Evolutionary conservation across 148 eudicot genomes (phyloP), one percentile per base, ranked within the genome.

Genomic region (Chenopodium formosanum): DNA sequence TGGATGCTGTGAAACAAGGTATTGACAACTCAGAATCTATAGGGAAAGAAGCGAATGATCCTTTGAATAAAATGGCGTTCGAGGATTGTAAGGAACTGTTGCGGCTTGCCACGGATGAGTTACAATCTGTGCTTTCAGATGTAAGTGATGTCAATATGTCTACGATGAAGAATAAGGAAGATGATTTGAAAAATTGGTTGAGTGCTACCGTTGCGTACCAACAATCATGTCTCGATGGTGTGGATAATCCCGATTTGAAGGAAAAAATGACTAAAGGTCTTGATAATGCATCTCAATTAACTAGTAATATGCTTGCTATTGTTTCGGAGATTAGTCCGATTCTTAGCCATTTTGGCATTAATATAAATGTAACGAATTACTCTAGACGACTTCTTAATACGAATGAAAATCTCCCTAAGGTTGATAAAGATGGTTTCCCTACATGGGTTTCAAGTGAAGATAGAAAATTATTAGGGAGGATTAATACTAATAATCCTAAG

Each of bases 151-250:
- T 34, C 25, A 50, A 37, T 0, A 3, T 81, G 48, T 86, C 86
- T 31, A 37, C 70, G 4, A 9, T 84, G 2, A 46, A 16, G 0
- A 89, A 84, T 0, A 73, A 88, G 58, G 84, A 81, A 0, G 50
- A 47, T 1, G 94, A 94, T 52, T 85, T 94, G 17, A 80, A 79
- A 60, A 94, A 91, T 83, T 92, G 94, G 94, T 16, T 94, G 4
- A 89, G 93, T 56, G 92, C 93, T 1, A 86, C 91, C 1, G 29
- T 87, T 0, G 76, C 94, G 0, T 85, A 86, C 34, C 89, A 94
- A 80, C 84, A 86, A 17, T 83, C 90, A 0, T 94, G 96, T 76
- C 16, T 91, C 1, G 94, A 91, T 67, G 90, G 88, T 5, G 22
- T 89, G 13, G 70, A 46, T 1, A 79, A 83, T 10, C 73, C 83